Base-by-base conservation (phyloP, 2,329 filamentous ascomycete genomes). In the Colletotrichum endophyticum region DNA sequence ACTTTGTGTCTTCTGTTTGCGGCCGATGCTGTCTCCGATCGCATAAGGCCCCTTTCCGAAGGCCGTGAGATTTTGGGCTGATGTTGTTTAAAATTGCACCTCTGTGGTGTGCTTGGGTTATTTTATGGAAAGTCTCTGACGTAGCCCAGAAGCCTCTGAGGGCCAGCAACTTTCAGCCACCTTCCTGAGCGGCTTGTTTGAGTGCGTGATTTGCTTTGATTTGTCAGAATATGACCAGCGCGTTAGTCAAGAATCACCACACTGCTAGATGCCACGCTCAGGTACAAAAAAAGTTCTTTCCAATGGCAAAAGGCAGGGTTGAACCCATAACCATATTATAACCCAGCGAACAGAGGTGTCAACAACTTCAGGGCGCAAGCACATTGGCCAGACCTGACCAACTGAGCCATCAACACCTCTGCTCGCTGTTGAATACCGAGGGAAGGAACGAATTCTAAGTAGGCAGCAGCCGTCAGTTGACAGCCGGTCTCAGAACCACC, bases 141-240 rank as follows among this genome's bases (percentile, higher is more conserved):
- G 4, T 49, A 49, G 44, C 44, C 1, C 4, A 49, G n/a, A 6
- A 49, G n/a, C n/a, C 44, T 49, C 3, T 0, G 0, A 0, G n/a
- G 19, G 44, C 44, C n/a, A 22, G 11, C 19, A 49, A n/a, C 44
- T 8, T 22, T 53, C 2, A 13, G 3, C 6, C 39, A 49, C n/a
- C 11, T 22, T 49, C 6, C 3, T 22, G 12, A 13, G 11, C 44
- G 11, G 44, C 44, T 53, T 53, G 6, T 22, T 1, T 49, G 2
- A 3, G 4, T 22, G 11, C 1, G 44, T 49, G 44, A 6, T 13
- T 22, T 4, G 44, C 44, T 53, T 22, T 22, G 5, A 2, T 53
- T n/a, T 8, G 44, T 22, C n/a, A 22, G 22, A 53, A 22, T 13
- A 13, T 22, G 6, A 53, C 11, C 11, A 49, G 11, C n/a, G 0